Evolutionary conservation across 345 rosid genomes (phyloP).

Genomic region (Dipteronia sinensis): DNA sequence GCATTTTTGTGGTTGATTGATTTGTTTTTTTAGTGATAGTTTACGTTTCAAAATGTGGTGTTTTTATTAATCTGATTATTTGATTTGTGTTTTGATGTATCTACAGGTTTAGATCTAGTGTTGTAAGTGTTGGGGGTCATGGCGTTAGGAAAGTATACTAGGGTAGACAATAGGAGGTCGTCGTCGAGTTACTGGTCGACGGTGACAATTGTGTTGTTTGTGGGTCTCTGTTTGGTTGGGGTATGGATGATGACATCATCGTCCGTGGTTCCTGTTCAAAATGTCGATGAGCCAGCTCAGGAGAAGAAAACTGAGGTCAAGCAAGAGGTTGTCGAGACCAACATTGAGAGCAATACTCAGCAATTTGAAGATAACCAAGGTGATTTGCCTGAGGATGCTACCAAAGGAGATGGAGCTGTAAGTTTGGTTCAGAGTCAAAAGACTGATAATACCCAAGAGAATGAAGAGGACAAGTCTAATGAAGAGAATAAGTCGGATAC

Average conservation of each 20-base stretch:
- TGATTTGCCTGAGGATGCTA: constrained; percentile 67
- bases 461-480: constrained; percentile 41
- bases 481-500: constrained; percentile 1
- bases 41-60: neutral
- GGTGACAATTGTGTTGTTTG: constrained; percentile 74
- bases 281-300: constrained; percentile 52
- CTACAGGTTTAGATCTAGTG: constrained; percentile 6
- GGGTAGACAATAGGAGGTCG: constrained; percentile 70
- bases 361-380: constrained; percentile 64
- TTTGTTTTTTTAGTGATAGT: neutral
- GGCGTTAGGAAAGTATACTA: constrained; percentile 75
- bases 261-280: constrained; percentile 62
- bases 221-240: constrained; percentile 91
- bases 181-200: constrained; percentile 78
- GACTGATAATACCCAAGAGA: constrained; percentile 34
- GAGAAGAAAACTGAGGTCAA: constrained; percentile 60
- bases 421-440: constrained; percentile 32
- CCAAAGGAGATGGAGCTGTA: constrained; percentile 50
- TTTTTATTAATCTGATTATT: neutral
- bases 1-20: neutral
- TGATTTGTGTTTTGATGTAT: neutral
- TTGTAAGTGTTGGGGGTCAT: constrained; percentile 30
- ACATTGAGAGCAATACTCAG: constrained; percentile 23
- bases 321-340: constrained; percentile 46
- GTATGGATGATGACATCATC: constrained; percentile 97